phyloP scores from a whole-genome alignment of 148 eudicot genomes.

The Silene conica region DNA sequence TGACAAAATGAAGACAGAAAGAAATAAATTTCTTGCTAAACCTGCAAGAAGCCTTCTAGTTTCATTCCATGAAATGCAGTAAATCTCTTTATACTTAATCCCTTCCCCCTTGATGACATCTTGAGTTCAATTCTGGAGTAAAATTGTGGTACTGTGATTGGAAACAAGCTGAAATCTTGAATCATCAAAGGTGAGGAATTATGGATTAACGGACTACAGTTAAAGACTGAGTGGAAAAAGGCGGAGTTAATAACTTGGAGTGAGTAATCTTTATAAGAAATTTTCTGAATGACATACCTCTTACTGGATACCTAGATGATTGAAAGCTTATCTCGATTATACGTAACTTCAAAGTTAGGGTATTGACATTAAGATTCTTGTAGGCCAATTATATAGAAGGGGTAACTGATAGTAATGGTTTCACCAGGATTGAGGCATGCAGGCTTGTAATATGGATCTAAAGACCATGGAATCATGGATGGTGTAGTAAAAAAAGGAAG shows the following conservation, averaged over 20 bases:
- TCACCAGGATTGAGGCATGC: no score
- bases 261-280: no score
- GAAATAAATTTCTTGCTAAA: not conserved
- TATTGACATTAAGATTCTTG: constrained; percentile 30
- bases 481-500: constrained; percentile 1
- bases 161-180: not conserved
- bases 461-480: no score
- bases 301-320: no score
- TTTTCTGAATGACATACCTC: no score
- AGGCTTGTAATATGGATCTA: no score
- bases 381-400: constrained; percentile 25
- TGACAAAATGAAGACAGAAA: not conserved
- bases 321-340: constrained; percentile 12
- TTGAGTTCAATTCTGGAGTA: constrained; percentile 12
- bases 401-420: constrained; percentile 18
- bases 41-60: not conserved
- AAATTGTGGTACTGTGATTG: not conserved
- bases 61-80: not conserved
- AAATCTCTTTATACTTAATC: not conserved
- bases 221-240: constrained; percentile 10
- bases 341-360: constrained; percentile 18
- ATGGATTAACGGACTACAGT: constrained; percentile 8
- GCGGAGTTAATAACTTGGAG: constrained; percentile 20
- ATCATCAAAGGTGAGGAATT: constrained; percentile 19
- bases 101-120: not conserved